Conservation (phyloP, 73 alveolate species). For the Paramecium pentaurelia region DNA sequence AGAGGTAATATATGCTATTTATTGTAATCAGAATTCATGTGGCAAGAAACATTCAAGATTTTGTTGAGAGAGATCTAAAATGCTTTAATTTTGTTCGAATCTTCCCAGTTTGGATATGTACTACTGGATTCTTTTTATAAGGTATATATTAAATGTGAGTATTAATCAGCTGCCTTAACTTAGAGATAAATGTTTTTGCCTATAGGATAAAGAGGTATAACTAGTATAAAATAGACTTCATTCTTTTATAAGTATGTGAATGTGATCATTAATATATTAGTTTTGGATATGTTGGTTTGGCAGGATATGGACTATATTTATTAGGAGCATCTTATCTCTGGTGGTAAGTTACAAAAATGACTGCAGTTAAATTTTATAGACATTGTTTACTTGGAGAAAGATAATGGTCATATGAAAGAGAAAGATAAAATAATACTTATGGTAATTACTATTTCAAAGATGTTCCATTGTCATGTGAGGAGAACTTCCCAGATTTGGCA, state of each 20-base stretch:
- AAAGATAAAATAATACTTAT: conserved; percentile 45
- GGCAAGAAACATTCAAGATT: conserved; percentile 57
- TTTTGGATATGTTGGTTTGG: conserved; percentile 5
- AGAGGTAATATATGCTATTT: not conserved
- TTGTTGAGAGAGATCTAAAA: conserved; percentile 58
- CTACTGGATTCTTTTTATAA: conserved; percentile 47
- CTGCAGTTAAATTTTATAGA: conserved; percentile 53
- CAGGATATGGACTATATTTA: not conserved
- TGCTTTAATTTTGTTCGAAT: conserved; percentile 51
- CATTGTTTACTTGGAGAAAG: conserved; percentile 56
- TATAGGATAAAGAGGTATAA: conserved; percentile 54
- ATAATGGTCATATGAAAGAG: conserved; percentile 58
- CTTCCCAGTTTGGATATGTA: conserved; percentile 56
- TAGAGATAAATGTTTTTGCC: conserved; percentile 47
- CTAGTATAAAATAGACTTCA: conserved; percentile 40
- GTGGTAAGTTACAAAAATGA: conserved; percentile 50
- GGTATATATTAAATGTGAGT: not conserved
- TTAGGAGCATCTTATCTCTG: conserved; percentile 47
- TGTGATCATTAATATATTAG: not conserved
- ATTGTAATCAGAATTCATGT: conserved; percentile 16
- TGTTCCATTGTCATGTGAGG: conserved; percentile 61
- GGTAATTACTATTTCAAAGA: conserved; percentile 62
- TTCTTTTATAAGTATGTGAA: conserved; percentile 45
- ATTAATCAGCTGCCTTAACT: not conserved
- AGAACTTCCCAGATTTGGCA: conserved; percentile 59